A percentile compares a stretch with the other conserved stretches of the same genome.
Evolutionary conservation across 73 alveolate genomes (phyloP).

Genomic region (Paramecium caudatum): DNA sequence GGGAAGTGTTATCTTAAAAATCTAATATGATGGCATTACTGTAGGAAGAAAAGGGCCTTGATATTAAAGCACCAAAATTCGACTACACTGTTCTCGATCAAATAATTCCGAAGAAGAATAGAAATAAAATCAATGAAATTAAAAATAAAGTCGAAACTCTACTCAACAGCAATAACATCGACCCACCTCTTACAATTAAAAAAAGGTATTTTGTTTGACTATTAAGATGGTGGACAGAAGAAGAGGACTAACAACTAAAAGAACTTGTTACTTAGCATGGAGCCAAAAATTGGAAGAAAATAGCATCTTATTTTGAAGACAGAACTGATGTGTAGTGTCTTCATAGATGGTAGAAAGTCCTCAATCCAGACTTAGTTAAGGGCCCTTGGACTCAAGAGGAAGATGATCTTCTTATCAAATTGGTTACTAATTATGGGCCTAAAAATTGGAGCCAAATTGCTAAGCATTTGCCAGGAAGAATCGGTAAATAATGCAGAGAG

Average conservation of each 20-base stretch:
- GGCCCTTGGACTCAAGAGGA: slow-evolving; percentile 98
- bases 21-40: neutral
- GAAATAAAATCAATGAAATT: slow-evolving; percentile 43
- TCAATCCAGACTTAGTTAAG: slow-evolving; percentile 89
- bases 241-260: slow-evolving; percentile 81
- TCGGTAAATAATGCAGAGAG: slow-evolving; percentile 98
- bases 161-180: slow-evolving; percentile 41
- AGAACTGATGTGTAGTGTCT: slow-evolving; percentile 90
- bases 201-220: slow-evolving; percentile 17
- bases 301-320: slow-evolving; percentile 84
- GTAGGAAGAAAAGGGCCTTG: neutral
- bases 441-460: slow-evolving; percentile 97
- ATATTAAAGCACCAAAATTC: neutral
- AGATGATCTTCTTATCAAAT: slow-evolving; percentile 89
- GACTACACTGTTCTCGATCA: neutral
- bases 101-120: slow-evolving; percentile 3
- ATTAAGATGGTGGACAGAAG: slow-evolving; percentile 84
- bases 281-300: slow-evolving; percentile 89
- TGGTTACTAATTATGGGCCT: slow-evolving; percentile 94
- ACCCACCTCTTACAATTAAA: slow-evolving; percentile 58
- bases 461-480: slow-evolving; percentile 96
- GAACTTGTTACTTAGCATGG: slow-evolving; percentile 81
- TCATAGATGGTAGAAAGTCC: slow-evolving; percentile 91
- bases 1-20: neutral
- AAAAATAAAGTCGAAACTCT: slow-evolving; percentile 45